Percentiles rank a stretch among this genome's conserved stretches.
Evolutionary conservation across 805 yeast species (phyloP).

Genomic region (Cyberlindnera samutprakarnensis): DNA sequence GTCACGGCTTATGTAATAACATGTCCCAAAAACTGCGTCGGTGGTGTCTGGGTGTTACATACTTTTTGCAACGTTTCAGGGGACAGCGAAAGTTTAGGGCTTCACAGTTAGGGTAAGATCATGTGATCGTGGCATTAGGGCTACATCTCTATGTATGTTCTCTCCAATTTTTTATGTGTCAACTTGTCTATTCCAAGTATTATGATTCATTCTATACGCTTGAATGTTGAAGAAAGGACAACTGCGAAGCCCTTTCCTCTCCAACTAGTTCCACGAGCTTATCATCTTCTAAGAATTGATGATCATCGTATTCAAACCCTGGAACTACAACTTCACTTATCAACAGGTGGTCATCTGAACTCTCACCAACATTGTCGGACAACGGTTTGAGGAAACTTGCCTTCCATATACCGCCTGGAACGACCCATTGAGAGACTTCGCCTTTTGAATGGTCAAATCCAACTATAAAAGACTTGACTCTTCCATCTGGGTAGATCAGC

Average conservation of each 20-base stretch:
- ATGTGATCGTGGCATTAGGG: not conserved
- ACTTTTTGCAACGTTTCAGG: too few relatives aligned
- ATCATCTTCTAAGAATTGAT: constrained; percentile 33
- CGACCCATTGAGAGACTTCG: constrained; percentile 54
- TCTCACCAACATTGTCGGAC: constrained; percentile 18
- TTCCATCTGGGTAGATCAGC: constrained; percentile 43
- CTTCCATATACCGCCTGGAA: constrained; percentile 53
- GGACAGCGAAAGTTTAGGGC: too few relatives aligned
- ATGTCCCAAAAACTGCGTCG: not conserved
- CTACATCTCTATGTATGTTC: not conserved
- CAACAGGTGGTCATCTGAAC: constrained; percentile 33
- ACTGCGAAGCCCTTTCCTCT: constrained; percentile 25
- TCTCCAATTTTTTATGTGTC: too few relatives aligned
- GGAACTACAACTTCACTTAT: constrained; percentile 57
- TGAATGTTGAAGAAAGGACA: constrained; percentile 29
- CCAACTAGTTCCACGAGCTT: constrained; percentile 32
- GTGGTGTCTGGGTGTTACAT: not conserved
- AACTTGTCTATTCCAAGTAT: too few relatives aligned
- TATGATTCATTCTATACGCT: not conserved
- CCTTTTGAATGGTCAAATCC: constrained; percentile 42
- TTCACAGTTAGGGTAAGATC: too few relatives aligned
- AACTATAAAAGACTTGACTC: constrained; percentile 40
- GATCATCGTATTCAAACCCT: constrained; percentile 52
- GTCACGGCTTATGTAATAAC: constrained; percentile 6
- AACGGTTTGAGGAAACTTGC: constrained; percentile 43